Evolutionary conservation across 2,329 filamentous ascomycete genomes (phyloP).

Genomic region (Catunica adiposa): DNA sequence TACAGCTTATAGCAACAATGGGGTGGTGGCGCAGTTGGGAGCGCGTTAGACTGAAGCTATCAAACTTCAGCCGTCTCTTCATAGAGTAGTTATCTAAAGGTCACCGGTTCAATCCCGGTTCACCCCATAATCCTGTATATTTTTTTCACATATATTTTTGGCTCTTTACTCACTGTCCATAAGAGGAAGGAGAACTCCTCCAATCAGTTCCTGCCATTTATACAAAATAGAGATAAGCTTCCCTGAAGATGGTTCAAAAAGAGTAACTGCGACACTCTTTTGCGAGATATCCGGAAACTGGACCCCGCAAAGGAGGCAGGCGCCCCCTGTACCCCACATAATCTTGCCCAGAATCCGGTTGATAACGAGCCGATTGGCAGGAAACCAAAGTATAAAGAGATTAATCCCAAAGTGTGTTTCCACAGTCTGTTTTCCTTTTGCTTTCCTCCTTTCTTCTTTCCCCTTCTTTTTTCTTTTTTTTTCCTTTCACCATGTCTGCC

Average conservation of each 20-base stretch:
- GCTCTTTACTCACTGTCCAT: background rate
- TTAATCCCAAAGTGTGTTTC: background rate
- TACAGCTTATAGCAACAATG: background rate
- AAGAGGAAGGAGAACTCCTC: too few relatives aligned
- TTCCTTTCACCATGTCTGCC: slow-evolving; percentile 4
- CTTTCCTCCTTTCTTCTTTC: background rate
- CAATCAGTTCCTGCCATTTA: too few relatives aligned
- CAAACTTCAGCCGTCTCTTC: slow-evolving; percentile 10
- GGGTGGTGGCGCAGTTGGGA: slow-evolving; percentile 14
- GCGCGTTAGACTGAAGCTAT: slow-evolving; percentile 15
- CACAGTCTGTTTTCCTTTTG: background rate
- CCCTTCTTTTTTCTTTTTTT: background rate
- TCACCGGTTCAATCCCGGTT: slow-evolving; percentile 9
- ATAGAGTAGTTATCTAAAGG: slow-evolving; percentile 12
- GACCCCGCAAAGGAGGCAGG: too few relatives aligned
- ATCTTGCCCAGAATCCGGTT: too few relatives aligned
- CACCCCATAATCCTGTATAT: slow-evolving; percentile 1
- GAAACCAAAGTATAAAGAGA: background rate
- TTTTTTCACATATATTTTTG: background rate
- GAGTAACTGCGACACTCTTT: too few relatives aligned
- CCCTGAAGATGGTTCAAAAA: background rate
- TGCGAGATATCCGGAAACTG: too few relatives aligned
- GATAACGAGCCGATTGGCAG: background rate
- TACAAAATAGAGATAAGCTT: background rate
- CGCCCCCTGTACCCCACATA: too few relatives aligned